Percentiles rank a stretch among this genome's conserved stretches.
These are phyloP conservation scores for Taphrina sp. DNA, from an alignment of 1,139 yeast genomes.

Conservation along the genomic window DNA sequence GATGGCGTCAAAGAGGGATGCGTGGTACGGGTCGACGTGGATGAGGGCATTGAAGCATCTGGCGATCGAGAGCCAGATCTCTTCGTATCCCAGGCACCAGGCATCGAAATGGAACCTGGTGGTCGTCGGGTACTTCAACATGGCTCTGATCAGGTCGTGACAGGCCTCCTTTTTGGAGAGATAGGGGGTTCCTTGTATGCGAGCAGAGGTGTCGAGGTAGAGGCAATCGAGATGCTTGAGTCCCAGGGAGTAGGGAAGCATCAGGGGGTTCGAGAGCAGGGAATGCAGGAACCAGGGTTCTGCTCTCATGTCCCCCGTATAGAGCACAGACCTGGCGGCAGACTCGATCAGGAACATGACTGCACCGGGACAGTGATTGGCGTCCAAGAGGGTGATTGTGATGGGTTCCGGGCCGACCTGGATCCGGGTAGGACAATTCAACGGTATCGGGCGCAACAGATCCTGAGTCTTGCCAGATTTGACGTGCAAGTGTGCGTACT, in stretches of 20 bases:
- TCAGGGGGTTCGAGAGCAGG: conserved; percentile 51
- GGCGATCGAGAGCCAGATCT: conserved; percentile 52
- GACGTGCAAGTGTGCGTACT: conserved; percentile 34
- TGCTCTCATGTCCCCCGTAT: conserved; percentile 63
- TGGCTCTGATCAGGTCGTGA: conserved; percentile 43
- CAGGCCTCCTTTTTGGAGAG: conserved; percentile 51
- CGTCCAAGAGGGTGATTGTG: conserved; percentile 44
- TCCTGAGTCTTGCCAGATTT: conserved; percentile 23
- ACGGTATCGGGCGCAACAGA: conserved; percentile 37
- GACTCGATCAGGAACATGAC: conserved; percentile 56
- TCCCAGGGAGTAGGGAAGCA: conserved; percentile 40
- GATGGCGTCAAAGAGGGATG: conserved; percentile 40
- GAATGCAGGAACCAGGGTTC: conserved; percentile 52
- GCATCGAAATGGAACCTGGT: conserved; percentile 50
- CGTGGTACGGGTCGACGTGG: conserved; percentile 44
- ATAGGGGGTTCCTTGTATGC: conserved; percentile 39
- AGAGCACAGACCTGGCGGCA: conserved; percentile 46
- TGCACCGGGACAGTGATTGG: conserved; percentile 66
- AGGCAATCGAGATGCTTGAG: conserved; percentile 49
- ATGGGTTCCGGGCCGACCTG: conserved; percentile 37
- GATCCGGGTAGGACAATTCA: conserved; percentile 39
- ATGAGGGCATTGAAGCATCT: conserved; percentile 45
- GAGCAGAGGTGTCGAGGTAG: conserved; percentile 53
- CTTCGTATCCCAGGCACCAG: conserved; percentile 56
- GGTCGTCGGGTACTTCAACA: conserved; percentile 51